These are phyloP conservation scores for Paraphaeosphaeria sporulosa DNA, from an alignment of 2,329 filamentous ascomycete genomes.

Conservation along the genomic window DNA sequence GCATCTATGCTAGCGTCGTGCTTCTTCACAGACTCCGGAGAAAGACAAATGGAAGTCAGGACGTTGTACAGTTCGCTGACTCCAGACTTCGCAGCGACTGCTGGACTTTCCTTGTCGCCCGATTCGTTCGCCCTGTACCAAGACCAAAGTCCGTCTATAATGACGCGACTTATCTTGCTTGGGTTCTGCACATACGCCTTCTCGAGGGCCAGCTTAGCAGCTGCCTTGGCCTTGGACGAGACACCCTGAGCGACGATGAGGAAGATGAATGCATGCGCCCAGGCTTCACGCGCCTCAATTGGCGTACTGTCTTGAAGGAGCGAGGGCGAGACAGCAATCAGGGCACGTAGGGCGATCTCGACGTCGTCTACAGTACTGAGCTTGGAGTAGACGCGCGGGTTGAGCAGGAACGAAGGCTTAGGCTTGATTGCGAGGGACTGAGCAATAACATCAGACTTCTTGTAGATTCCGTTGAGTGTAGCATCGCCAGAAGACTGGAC, in stretches of 20 bases:
- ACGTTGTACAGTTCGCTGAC: conserved; percentile 68
- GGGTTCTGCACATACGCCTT: conserved; percentile 69
- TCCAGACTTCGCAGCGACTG: conserved; percentile 70
- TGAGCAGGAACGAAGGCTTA: conserved; percentile 88
- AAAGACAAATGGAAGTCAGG: conserved; percentile 69
- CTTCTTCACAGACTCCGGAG: conserved; percentile 59
- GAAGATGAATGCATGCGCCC: conserved; percentile 88
- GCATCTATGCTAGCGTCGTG: conserved; percentile 55
- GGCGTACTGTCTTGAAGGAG: conserved; percentile 58
- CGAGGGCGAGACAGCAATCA: conserved; percentile 67
- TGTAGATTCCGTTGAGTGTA: conserved; percentile 64
- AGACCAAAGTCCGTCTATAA: conserved; percentile 79
- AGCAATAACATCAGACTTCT: conserved; percentile 68
- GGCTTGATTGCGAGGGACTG: conserved; percentile 74
- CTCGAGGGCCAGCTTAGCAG: conserved; percentile 68
- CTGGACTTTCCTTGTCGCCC: conserved; percentile 80
- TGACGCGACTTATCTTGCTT: conserved; percentile 64
- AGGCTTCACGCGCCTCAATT: conserved; percentile 66
- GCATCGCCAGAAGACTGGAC: conserved; percentile 63
- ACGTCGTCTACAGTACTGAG: conserved; percentile 77
- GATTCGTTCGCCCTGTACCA: conserved; percentile 74
- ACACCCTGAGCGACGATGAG: conserved; percentile 70
- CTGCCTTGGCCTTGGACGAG: conserved; percentile 68
- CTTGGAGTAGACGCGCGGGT: conserved; percentile 84
- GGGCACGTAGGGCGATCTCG: conserved; percentile 75